Evolutionary conservation across 192 early-diverging fungal species (phyloP).

Genomic region (Gamsiella multidivaricata): DNA sequence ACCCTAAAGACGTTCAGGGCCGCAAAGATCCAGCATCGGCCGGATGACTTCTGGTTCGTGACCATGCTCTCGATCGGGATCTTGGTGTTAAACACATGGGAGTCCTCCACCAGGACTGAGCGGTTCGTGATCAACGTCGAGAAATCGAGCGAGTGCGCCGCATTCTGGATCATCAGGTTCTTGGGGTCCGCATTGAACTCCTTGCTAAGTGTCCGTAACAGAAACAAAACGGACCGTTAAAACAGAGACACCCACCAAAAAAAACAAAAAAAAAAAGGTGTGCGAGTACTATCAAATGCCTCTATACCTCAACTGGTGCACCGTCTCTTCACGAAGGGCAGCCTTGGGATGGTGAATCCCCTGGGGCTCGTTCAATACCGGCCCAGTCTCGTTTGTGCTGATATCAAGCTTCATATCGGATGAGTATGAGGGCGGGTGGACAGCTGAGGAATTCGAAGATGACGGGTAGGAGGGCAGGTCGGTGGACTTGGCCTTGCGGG

Average conservation of each 20-base stretch:
- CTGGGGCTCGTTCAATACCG: slow-evolving; percentile 38
- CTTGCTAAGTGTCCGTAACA: slow-evolving; percentile 22
- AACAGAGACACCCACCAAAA: too few species aligned
- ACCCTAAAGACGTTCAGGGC: slow-evolving; percentile 79
- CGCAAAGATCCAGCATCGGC: slow-evolving; percentile 88
- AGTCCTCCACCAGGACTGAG: slow-evolving; percentile 60
- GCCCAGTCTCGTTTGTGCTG: slow-evolving; percentile 1
- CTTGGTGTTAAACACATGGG: slow-evolving; percentile 68
- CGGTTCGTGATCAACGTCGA: slow-evolving; percentile 70
- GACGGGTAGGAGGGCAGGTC: slow-evolving; percentile 13
- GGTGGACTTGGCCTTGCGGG: slow-evolving; percentile 16
- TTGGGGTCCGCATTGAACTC: slow-evolving; percentile 72
- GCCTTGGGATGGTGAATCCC: slow-evolving; percentile 40
- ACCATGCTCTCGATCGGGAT: slow-evolving; percentile 61
- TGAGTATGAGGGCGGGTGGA: slow-evolving; percentile 30
- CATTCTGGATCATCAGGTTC: slow-evolving; percentile 75
- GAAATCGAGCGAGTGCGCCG: slow-evolving; percentile 68
- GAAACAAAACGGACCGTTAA: background rate
- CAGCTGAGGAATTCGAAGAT: slow-evolving; percentile 7
- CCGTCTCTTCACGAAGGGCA: slow-evolving; percentile 23
- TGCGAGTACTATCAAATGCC: too few species aligned
- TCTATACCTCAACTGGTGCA: slow-evolving; percentile 30
- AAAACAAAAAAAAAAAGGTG: too few species aligned
- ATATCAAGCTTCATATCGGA: slow-evolving; percentile 49
- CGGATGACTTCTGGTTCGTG: slow-evolving; percentile 81